Percentiles rank a stretch among this genome's conserved stretches.
Conservation (phyloP, 148 eudicot species). For the Spergularia bocconei region DNA sequence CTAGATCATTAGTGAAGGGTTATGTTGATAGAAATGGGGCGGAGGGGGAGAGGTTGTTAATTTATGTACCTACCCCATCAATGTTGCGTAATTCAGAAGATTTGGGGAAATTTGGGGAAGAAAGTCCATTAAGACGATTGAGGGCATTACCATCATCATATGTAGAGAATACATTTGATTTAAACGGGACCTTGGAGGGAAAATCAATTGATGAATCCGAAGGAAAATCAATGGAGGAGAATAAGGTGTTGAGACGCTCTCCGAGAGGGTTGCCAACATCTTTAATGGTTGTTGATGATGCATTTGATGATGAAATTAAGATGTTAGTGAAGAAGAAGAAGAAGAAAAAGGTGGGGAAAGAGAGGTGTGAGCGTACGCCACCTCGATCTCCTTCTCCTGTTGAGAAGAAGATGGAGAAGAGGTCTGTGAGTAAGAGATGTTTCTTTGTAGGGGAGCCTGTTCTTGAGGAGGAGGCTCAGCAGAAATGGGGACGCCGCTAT, state of each 20-base stretch:
- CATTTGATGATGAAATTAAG: constrained; percentile 28
- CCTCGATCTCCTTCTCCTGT: neutral
- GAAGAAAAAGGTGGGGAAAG: constrained; percentile 20
- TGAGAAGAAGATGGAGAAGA: constrained; percentile 12
- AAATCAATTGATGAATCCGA: neutral
- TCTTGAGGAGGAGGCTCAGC: constrained; percentile 64
- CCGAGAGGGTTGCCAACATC: constrained; percentile 31
- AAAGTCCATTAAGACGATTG: neutral
- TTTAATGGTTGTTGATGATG: constrained; percentile 23
- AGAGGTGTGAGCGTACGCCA: neutral
- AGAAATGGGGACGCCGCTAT: constrained; percentile 79
- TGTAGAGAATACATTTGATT: neutral
- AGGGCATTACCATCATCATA: neutral
- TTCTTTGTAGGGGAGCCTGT: constrained; percentile 71
- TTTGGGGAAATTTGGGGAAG: neutral
- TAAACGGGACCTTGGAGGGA: neutral
- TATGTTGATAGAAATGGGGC: neutral
- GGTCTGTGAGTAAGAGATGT: constrained; percentile 14
- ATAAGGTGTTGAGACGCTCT: constrained; percentile 33
- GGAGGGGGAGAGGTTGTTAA: neutral
- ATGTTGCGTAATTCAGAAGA: neutral
- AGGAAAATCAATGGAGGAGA: constrained; percentile 18
- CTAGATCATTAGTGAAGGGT: neutral
- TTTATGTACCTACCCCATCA: neutral
- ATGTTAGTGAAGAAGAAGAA: constrained; percentile 13